Evolutionary conservation across 352 stramenopile genomes (phyloP), one percentile per base, ranked within the genome.

Genomic region (Globisporangium nunn): DNA sequence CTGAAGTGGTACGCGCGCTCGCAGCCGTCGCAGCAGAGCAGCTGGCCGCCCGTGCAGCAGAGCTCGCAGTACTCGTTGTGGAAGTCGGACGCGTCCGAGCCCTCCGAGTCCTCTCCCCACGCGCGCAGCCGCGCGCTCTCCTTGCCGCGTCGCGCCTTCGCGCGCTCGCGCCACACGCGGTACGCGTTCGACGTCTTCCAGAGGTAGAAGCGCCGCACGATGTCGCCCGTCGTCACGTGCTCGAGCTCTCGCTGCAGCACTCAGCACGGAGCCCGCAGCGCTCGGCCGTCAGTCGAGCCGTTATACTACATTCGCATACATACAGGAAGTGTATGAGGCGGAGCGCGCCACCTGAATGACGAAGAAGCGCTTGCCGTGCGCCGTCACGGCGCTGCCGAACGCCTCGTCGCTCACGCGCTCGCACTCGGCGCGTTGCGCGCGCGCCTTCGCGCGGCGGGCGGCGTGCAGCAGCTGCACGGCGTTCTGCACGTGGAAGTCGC

Each of bases 21-120:
- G 59, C 80, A 90, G 47, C 80, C 80, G 43, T 88, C 74, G 33
- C 80, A 90, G 56, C 75, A 87, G 8, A 87, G 65, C 37, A 90
- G 43, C 56, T 78, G 72, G 28, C 80, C 78, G 17, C 78, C 78
- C 15, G 80, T 87, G 43, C 70, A 78, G 60, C 80, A 90, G 28
- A 88, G 53, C 52, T 85, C 80, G 40, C 80, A 90, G 52, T 73
- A 69, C 43, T 75, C 63, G 47, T 88, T 81, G 63, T 89, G 77
- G 54, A 84, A 85, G 43, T 71, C 62, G n/a, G 68, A 54, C 6
- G 52, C 62, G 29, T 75, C 63, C 46, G 61, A 70, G 51, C 71
- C 52, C 35, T 86, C 66, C 29, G 56, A 62, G 59, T 82, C 66
- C 18, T 56, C 67, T 23, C 23, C 23, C 71, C 68, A 81, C 51